These are phyloP conservation scores for Nitzschia palea DNA, from an alignment of 108 stramenopile genomes.

Conservation along the genomic window DNA sequence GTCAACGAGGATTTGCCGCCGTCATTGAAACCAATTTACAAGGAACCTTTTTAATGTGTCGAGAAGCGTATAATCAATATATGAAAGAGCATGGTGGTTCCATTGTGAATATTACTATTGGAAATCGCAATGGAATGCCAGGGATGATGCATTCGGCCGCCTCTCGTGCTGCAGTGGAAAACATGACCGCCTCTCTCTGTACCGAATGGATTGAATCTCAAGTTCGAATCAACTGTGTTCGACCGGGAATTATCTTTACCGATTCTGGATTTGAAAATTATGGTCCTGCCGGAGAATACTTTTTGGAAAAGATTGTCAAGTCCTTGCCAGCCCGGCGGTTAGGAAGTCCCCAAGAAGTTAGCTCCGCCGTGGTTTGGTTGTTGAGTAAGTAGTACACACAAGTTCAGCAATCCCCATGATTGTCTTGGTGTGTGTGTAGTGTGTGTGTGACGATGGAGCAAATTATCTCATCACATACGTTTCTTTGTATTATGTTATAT, in stretches of 20 bases:
- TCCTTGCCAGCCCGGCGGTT: conserved; percentile 67
- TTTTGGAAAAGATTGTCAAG: conserved; percentile 62
- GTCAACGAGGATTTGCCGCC: conserved; percentile 67
- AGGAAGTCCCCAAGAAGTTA: conserved; percentile 71
- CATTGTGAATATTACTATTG: conserved; percentile 87
- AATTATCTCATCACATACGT: neutral
- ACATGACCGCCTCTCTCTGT: conserved; percentile 81
- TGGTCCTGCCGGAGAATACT: conserved; percentile 64
- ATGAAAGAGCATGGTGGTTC: conserved; percentile 81
- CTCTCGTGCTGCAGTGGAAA: conserved; percentile 83
- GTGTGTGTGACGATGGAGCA: too few species aligned
- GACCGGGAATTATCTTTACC: conserved; percentile 84
- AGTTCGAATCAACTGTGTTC: conserved; percentile 86
- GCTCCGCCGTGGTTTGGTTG: conserved; percentile 70
- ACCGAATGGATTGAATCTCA: conserved; percentile 84
- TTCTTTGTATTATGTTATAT: neutral
- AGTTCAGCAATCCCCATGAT: too few species aligned
- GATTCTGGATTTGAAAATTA: conserved; percentile 84
- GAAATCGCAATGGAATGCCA: conserved; percentile 86
- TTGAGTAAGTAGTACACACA: conserved; percentile 34
- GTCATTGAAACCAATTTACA: conserved; percentile 81
- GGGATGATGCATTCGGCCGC: conserved; percentile 84
- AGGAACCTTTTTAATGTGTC: conserved; percentile 80
- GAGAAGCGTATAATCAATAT: conserved; percentile 72
- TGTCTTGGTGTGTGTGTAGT: too few species aligned